Evolutionary conservation across 1,284 basidiomycete species (phyloP).

Genomic region (Sanguinoderma infundibulare): DNA sequence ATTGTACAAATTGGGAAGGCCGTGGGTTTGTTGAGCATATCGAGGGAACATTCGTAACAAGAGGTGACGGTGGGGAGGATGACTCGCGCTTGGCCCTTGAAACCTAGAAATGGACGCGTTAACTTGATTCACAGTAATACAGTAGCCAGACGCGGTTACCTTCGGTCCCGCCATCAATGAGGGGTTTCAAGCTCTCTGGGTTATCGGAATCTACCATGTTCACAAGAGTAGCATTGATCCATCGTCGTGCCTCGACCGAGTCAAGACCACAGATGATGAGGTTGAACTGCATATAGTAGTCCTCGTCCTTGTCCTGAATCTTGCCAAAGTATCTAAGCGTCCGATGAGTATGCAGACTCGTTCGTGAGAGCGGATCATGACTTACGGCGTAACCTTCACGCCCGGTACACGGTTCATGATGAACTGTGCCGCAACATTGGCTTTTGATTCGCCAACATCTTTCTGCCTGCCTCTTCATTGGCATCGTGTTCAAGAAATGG

Average conservation of each 20-base stretch:
- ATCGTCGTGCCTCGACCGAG: constrained; percentile 94
- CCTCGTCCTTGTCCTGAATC: constrained; percentile 96
- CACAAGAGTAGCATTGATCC: constrained; percentile 99
- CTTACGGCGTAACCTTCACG: constrained; percentile 92
- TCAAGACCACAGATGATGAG: constrained; percentile 98
- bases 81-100: constrained; percentile 98
- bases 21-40: constrained; percentile 98
- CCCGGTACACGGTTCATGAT: constrained; percentile 95
- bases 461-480: constrained; percentile 58
- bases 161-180: constrained; percentile 99
- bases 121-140: too few species aligned
- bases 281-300: constrained; percentile 98
- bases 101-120: constrained; percentile 68
- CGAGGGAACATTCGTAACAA: constrained; percentile 98
- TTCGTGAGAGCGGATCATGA: constrained; percentile 14
- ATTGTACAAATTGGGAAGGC: constrained; percentile 99
- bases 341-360: constrained; percentile 20
- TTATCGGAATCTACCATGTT: constrained; percentile 91
- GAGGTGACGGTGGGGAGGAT: constrained; percentile 96
- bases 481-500: neutral
- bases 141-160: too few species aligned
- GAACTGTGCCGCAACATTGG: constrained; percentile 92
- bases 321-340: constrained; percentile 86
- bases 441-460: constrained; percentile 96
- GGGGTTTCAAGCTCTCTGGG: constrained; percentile 94